Evolutionary conservation across 2,329 filamentous ascomycete species (phyloP), one percentile per base, ranked within the genome.

Genomic region (Penicillium sp.): DNA sequence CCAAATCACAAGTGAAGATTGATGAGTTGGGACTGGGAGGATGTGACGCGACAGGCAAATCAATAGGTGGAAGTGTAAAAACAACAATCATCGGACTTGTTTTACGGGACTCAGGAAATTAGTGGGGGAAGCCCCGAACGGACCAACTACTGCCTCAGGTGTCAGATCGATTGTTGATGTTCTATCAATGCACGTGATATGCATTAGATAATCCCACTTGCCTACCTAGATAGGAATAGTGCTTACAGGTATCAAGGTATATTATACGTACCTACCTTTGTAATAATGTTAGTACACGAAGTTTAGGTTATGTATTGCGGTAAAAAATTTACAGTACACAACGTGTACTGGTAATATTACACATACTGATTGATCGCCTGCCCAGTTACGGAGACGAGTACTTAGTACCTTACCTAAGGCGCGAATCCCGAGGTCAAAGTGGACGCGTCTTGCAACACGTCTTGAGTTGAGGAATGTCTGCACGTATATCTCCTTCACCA

Each of bases 81-180:
- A 53, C 50, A 39, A 40, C 49, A 33, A 48, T 48, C 41, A 42
- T 35, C 51, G 48, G 49, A 46, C 53, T 29, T 58, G 55, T 53
- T 59, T 58, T 51, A 55, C 57, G 55, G 55, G 55, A 58, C 54
- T 52, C 46, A 51, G 57, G 55, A 55, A 48, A 53, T 50, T 44
- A 37, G 53, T 53, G 49, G 50, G 50, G 49, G 36, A 36, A 30
- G 27, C 19, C 22, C 22, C 22, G 37, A 34, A 41, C 28, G n/a
- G 22, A 28, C 30, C 2, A 28, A 11, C 47, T 19, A 5, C 1
- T 46, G 50, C 53, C 57, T 59, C 37, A 59, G 57, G 54, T 41
- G 37, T 41, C 33, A 22, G 28, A 25, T 25, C 22, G 7, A 25
- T 3, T 25, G 22, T 25, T 25, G 22, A 25, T 25, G 7, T 25